These are phyloP conservation scores for Stereocaulon alpinum DNA, from an alignment of 495 filamentous ascomycete species.

Conservation along the genomic window DNA sequence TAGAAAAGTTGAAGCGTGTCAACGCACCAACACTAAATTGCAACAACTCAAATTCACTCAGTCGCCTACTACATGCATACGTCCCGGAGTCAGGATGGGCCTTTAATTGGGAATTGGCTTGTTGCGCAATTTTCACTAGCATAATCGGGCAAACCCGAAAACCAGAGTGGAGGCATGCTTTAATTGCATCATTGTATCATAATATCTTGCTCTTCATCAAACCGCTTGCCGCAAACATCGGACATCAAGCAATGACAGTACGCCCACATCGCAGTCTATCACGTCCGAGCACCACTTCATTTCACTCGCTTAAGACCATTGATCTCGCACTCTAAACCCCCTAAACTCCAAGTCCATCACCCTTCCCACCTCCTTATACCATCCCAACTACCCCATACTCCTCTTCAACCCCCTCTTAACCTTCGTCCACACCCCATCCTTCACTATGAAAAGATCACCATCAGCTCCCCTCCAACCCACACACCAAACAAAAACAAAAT, in stretches of 20 bases:
- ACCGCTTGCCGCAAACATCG: too few relatives aligned
- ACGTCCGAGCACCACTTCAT: background rate
- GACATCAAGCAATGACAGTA: too few relatives aligned
- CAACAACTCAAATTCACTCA: background rate
- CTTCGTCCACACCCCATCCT: conserved; percentile 10
- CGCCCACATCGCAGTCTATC: too few relatives aligned
- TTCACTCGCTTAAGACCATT: too few relatives aligned
- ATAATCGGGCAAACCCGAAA: background rate
- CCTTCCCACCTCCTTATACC: too few relatives aligned
- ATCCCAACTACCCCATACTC: conserved; percentile 5
- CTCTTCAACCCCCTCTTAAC: conserved; percentile 2
- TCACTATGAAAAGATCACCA: conserved; percentile 1
- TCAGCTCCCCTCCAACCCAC: background rate
- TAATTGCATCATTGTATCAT: too few relatives aligned
- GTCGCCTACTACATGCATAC: background rate
- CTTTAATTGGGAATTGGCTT: background rate
- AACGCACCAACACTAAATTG: too few relatives aligned
- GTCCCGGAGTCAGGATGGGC: background rate
- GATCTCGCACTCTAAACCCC: too few relatives aligned
- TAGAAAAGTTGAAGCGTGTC: background rate
- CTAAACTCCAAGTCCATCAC: too few relatives aligned
- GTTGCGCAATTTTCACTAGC: background rate
- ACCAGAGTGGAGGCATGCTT: too few relatives aligned
- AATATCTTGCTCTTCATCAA: too few relatives aligned
- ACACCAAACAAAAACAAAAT: background rate